Conservation (phyloP, 2,329 filamentous ascomycete genomes). For the Aspergillus amoenus region DNA sequence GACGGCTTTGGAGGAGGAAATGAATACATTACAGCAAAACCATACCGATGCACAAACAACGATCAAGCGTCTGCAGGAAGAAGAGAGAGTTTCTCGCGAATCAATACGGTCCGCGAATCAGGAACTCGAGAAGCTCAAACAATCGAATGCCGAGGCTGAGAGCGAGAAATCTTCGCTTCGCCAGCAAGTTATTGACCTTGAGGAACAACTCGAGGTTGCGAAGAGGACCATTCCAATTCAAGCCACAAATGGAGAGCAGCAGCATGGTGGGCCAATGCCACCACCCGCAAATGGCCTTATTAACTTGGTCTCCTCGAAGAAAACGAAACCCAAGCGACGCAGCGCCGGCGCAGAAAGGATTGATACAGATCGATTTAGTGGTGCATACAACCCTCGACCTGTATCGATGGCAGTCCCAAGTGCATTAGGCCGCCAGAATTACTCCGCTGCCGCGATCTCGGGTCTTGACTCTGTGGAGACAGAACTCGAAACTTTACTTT, state of each 20-base stretch:
- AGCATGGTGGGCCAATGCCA: conserved; percentile 61
- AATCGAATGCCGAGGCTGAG: conserved; percentile 73
- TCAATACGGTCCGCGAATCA: conserved; percentile 74
- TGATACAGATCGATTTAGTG: conserved; percentile 86
- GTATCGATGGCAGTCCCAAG: conserved; percentile 86
- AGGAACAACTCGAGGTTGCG: conserved; percentile 87
- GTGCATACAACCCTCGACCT: conserved; percentile 87
- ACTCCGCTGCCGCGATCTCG: conserved; percentile 75
- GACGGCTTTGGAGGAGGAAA: conserved; percentile 90
- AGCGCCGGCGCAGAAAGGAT: conserved; percentile 86
- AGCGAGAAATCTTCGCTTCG: conserved; percentile 81
- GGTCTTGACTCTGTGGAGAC: conserved; percentile 88
- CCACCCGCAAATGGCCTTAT: conserved; percentile 74
- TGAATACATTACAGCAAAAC: conserved; percentile 83
- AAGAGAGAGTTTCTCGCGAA: conserved; percentile 82
- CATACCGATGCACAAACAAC: conserved; percentile 89
- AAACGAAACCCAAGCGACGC: conserved; percentile 76
- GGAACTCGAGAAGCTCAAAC: conserved; percentile 77
- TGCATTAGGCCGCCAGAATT: conserved; percentile 62
- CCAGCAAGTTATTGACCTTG: conserved; percentile 84
- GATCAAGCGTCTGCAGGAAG: conserved; percentile 91
- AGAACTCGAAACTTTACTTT: conserved; percentile 89
- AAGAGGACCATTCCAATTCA: conserved; percentile 75
- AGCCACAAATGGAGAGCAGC: conserved; percentile 56
- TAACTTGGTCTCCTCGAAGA: conserved; percentile 95